Conservation (phyloP, 306 rosid genomes). For the Ceratonia siliqua region DNA sequence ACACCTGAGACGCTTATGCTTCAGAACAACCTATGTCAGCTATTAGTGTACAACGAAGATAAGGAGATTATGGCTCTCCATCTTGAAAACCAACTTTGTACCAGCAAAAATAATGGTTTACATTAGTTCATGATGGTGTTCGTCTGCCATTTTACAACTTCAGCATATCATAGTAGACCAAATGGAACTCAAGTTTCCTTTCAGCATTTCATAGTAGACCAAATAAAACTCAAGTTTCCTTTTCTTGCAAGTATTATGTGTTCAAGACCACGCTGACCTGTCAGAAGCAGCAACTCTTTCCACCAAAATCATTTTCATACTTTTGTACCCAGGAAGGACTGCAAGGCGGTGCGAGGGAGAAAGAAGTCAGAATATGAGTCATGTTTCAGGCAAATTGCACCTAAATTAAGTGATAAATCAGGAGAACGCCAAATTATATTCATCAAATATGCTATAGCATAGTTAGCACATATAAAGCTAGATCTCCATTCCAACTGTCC, state of each 20-base stretch:
- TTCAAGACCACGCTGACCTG: constrained; percentile 42
- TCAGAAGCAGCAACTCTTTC: constrained; percentile 34
- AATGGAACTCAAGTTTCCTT: constrained; percentile 45
- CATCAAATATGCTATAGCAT: constrained; percentile 19
- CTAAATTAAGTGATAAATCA: no score
- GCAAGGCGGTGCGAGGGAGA: constrained; percentile 35
- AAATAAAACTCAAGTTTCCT: constrained; percentile 42
- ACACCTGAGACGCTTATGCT: constrained; percentile 41
- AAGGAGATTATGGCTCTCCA: constrained; percentile 39
- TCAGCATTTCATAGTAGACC: constrained; percentile 41
- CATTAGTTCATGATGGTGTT: constrained; percentile 37
- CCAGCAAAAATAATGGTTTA: constrained; percentile 43
- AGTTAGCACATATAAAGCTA: constrained; percentile 16
- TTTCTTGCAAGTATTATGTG: constrained; percentile 34
- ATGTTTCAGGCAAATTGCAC: background rate
- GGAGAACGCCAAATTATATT: constrained; percentile 20
- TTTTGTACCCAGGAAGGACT: constrained; percentile 73
- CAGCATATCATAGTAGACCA: constrained; percentile 45
- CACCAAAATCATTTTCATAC: constrained; percentile 43
- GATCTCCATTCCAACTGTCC: constrained; percentile 19
- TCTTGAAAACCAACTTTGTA: constrained; percentile 49
- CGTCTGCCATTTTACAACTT: constrained; percentile 44
- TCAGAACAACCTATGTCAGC: constrained; percentile 40
- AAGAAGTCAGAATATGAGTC: background rate
- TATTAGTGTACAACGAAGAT: constrained; percentile 52